Evolutionary conservation across 164 flowering plant genomes (phyloP).

Genomic region (Stephania yunnanensis): DNA sequence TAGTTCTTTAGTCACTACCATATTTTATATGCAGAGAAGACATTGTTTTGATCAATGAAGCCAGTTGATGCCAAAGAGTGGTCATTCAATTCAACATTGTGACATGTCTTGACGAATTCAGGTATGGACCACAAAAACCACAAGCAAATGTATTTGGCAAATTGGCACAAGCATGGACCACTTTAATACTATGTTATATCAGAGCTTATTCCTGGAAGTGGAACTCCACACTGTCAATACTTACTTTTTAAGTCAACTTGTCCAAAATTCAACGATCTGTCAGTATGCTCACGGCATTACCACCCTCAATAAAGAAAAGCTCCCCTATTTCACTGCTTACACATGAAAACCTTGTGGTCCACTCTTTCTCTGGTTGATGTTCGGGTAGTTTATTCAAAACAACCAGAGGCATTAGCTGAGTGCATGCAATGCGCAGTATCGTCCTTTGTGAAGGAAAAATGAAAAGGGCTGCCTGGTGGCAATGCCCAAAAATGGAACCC

Average conservation of each 20-base stretch:
- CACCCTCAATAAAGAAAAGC: neutral
- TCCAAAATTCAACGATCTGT: slow-evolving; percentile 5
- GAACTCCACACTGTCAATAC: slow-evolving; percentile 1
- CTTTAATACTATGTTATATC: slow-evolving; percentile 6
- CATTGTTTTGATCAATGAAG: neutral
- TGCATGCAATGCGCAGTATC: neutral
- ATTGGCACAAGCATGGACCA: slow-evolving; percentile 10
- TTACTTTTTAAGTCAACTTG: slow-evolving; percentile 3
- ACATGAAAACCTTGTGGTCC: slow-evolving; percentile 12
- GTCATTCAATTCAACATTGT: neutral
- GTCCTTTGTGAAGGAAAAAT: slow-evolving; percentile 2
- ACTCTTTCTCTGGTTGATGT: slow-evolving; percentile 1
- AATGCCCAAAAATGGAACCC: neutral
- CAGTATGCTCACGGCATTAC: neutral
- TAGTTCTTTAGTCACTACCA: neutral
- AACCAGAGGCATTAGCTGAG: neutral
- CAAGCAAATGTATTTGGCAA: neutral
- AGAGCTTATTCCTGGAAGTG: slow-evolving; percentile 9
- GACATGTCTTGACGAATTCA: neutral
- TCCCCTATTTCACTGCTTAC: neutral
- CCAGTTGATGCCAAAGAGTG: neutral
- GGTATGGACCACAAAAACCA: slow-evolving; percentile 2
- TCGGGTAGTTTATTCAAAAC: neutral
- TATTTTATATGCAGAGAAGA: neutral
- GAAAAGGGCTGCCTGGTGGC: neutral